Base-by-base conservation (phyloP, 208 protist genomes). In the Tritrichomonas foetus region DNA sequence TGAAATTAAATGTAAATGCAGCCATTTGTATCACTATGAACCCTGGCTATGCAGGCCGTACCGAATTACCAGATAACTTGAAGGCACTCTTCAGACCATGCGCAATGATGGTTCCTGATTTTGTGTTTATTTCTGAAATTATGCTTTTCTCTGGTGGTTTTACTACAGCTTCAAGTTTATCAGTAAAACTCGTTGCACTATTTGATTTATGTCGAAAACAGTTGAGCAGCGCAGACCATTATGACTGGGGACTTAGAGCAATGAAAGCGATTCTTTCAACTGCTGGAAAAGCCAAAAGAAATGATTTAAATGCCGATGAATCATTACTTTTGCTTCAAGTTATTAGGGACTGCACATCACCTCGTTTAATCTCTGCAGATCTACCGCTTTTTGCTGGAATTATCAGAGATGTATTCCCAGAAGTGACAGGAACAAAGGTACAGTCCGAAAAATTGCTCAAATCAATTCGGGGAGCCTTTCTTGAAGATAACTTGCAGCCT, bases 1-100 rank as follows among this genome's bases (percentile, higher is more conserved):
- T 99, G 50, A 95, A 96, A 30, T 96, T 99, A 89, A 97, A 97
- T 3, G 93, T 95, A 1, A 98, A 97, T 41, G 98, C 97, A 95
- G 98, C 98, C 98, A 96, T 98, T 93, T 99, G 99, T 95, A 97
- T 99, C 94, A 99, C 98, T 27, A 99, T 99, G 98, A 99, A 99
- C 95, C 98, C 98, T 16, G 98, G 98, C 92, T 99, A 99, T 95
- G 98, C 98, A 0, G 98, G 98, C 49, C 97, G 98, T 92, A 97
- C 98, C 13, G 98, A 99, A 93, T 93, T 94, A 66, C 95, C 93
- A n/a, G 95, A 96, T 94, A 96, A 96, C 93, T 94, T 96, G 61
- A 95, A 96, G 89, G 94, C 94, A 8, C 93, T 96, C 25, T 96
- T 96, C 94, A 93, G 95, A 69, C 95, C 95, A 5, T 93, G 95